Evolutionary conservation across 805 yeast species (phyloP), one percentile per base, ranked within the genome.

Genomic region (Candida chilensis): DNA sequence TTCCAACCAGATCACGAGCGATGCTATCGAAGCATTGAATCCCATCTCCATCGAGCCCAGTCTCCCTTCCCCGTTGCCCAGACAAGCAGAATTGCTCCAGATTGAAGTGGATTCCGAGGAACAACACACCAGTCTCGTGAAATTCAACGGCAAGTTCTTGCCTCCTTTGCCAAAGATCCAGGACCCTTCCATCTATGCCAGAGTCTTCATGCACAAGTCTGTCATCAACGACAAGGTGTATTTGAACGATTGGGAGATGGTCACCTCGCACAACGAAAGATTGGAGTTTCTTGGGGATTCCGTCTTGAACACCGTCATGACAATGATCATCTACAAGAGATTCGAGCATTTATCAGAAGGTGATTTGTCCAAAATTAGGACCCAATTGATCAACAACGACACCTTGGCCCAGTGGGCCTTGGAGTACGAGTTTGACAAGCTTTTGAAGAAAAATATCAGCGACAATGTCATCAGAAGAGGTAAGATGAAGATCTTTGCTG

Each of bases 211-310:
- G 17, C 96, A 90, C 51, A 77, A 78, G 40, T 87, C 96, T 0
- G 60, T 72, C 3, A 67, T 78, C 11, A 74, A 78, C 36, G 72
- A 71, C 38, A 70, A 71, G 37, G 50, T 71, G 4, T 73, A 71
- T 39, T 50, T 78, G 28, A 58, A 72, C n/a, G 71, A 67, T 29
- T 51, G 57, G 4, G 90, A 80, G 39, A 59, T 70, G 31, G 58
- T 80, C 16, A 58, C 65, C 30, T 59, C 77, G 2, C 88, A 85
- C 42, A 84, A 90, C 50, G 96, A 88, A 60, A 65, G 96, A 29
- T 60, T 87, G 15, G 97, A 90, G 57, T 90, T 86, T 47, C 58
- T 85, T 27, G 97, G 97, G 11, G 97, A 90, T 56, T 77, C 96
- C 1, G 71, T 86, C 14, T 57, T 90, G 35, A 82, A 84, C 46